A percentile compares a stretch with the other conserved stretches of the same genome.
These are phyloP conservation scores for Candida quercuum DNA, from an alignment of 805 yeast genomes.

Conservation along the genomic window DNA sequence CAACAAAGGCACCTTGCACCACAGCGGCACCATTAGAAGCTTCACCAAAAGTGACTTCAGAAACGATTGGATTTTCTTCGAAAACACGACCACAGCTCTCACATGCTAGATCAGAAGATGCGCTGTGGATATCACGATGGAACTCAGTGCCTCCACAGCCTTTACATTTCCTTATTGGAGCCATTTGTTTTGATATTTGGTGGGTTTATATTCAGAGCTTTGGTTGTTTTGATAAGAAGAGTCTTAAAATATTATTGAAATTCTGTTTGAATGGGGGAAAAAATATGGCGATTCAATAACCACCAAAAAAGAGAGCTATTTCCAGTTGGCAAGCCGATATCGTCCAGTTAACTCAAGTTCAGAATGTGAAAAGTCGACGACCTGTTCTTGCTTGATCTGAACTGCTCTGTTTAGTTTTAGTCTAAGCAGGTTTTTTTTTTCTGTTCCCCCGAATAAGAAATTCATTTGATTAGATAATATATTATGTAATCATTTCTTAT, in stretches of 20 bases:
- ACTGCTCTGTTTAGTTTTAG: too few species aligned
- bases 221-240: too few species aligned
- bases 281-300: neutral
- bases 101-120: conserved; percentile 78
- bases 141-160: conserved; percentile 51
- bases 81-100: conserved; percentile 77
- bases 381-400: too few species aligned
- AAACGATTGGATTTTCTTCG: conserved; percentile 91
- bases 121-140: conserved; percentile 45
- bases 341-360: too few species aligned
- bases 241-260: too few species aligned
- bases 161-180: conserved; percentile 27
- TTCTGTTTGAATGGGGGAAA: too few species aligned
- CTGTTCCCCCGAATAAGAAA: too few species aligned
- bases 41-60: conserved; percentile 94
- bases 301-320: too few species aligned
- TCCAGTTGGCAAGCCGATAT: too few species aligned
- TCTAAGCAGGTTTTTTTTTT: too few species aligned
- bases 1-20: conserved; percentile 91
- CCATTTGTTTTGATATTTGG: conserved; percentile 1
- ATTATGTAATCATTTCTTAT: neutral
- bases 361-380: too few species aligned
- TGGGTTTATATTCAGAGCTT: neutral
- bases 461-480: neutral
- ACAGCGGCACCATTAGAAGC: conserved; percentile 90